Percentiles rank a stretch among this genome's conserved stretches.
phyloP scores from a whole-genome alignment of 345 rosid genomes.

The Syzygium grande region DNA sequence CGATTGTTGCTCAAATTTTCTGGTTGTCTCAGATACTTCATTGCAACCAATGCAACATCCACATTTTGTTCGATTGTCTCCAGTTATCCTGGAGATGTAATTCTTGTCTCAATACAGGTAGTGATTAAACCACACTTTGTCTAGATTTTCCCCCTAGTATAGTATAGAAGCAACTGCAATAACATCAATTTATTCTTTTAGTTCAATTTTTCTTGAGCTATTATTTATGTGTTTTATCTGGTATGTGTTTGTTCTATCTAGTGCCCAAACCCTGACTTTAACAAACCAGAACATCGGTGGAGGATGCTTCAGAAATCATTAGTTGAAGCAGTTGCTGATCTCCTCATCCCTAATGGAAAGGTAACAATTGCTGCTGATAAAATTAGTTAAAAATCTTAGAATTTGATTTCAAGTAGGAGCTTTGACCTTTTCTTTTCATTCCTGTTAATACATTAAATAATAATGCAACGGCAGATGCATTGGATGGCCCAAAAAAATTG shows the following conservation, averaged over 20 bases:
- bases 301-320: conserved; percentile 57
- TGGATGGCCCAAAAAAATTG: background rate
- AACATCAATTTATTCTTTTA: background rate
- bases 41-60: conserved; percentile 56
- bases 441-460: background rate
- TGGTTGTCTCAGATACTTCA: conserved; percentile 30
- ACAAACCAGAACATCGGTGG: conserved; percentile 51
- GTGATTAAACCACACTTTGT: background rate
- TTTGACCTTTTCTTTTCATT: background rate
- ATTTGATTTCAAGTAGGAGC: background rate
- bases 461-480: background rate
- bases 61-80: conserved; percentile 50
- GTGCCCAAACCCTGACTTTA: conserved; percentile 81
- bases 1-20: background rate
- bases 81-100: conserved; percentile 46
- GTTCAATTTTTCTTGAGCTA: background rate
- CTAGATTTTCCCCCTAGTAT: background rate
- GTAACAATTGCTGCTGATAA: conserved; percentile 9
- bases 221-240: background rate
- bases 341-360: conserved; percentile 48
- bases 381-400: background rate
- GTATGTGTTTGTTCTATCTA: conserved; percentile 3
- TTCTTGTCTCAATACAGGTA: conserved; percentile 60
- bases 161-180: background rate
- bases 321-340: conserved; percentile 54